Evolutionary conservation across 805 yeast species (phyloP), one percentile per base, ranked within the genome.

Genomic region (Metschnikowia hibisci): DNA sequence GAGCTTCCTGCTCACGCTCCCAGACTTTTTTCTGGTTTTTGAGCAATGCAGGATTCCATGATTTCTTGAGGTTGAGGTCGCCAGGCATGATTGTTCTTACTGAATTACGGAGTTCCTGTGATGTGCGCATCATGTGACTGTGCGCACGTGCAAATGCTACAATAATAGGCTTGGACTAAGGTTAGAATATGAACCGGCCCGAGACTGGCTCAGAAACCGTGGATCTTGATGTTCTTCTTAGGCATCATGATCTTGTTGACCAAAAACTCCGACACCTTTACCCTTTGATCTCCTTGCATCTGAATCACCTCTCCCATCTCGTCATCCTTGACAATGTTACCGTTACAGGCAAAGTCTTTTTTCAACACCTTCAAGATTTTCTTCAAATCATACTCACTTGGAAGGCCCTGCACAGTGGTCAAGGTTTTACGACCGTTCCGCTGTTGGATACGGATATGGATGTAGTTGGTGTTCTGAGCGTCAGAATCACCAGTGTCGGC

Each of bases 401-500:
- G 97, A 49, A 91, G 80, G 63, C 99, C 99, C 75, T 93, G 98
- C 50, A 91, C 98, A 32, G 99, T 91, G 55, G 99, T 91, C 66
- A 91, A 81, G 52, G 98, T 91, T 74, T 91, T 91, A 76, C 98
- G 90, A 66, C 99, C 99, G 76, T 93, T 91, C 78, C 99, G 91
- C 77, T 91, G 99, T 74, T 91, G 99, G 67, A 95, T 91, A 79
- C 99, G 95, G 69, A 91, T 85, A 73, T 90, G 99, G 71, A 91
- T 87, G 75, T 90, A 88, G 77, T 87, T 89, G 47, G 95, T 82
- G 63, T 95, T 86, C 74, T 91, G 91, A 58, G 96, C 85, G 70
- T 91, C 96, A 75, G 93, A 95, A 81, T 91, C 98, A 78, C 97
- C 98, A 74, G 97, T 90, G 73, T 91, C 99, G 83, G 98, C 97